A percentile compares a stretch with the other conserved stretches of the same genome.
Evolutionary conservation across 768 basidiomycete genomes (phyloP).

Genomic region (Melanogaster broomeanus): DNA sequence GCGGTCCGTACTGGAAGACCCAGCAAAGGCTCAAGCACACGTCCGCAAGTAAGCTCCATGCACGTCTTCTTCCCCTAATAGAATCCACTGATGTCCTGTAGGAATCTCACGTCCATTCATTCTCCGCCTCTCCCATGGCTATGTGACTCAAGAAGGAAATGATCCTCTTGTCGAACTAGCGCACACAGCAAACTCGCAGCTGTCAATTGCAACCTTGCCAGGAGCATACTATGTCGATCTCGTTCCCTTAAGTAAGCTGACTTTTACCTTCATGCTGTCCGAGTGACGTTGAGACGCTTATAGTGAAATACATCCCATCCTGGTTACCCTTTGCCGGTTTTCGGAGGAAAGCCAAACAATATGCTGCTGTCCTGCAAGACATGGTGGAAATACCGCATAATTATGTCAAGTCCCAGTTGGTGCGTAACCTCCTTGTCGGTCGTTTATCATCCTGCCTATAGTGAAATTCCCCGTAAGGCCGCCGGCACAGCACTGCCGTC

Average conservation of each 20-base stretch:
- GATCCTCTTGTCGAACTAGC: constrained; percentile 38
- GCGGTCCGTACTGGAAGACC: constrained; percentile 9
- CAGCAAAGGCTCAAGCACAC: constrained; percentile 3
- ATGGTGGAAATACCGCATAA: constrained; percentile 11
- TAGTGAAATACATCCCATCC: constrained; percentile 26
- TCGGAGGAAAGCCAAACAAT: constrained; percentile 11
- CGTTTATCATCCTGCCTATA: not conserved
- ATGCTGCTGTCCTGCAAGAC: constrained; percentile 5
- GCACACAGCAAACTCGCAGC: constrained; percentile 24
- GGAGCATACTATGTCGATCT: constrained; percentile 18
- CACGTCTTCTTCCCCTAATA: not conserved
- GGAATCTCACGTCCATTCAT: constrained; percentile 24
- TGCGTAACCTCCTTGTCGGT: not conserved
- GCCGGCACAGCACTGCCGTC: constrained; percentile 17
- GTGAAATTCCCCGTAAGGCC: not conserved
- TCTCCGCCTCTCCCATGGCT: constrained; percentile 42
- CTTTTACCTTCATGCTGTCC: not conserved
- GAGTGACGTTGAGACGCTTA: not conserved
- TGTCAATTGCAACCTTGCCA: constrained; percentile 11
- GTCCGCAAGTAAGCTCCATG: constrained; percentile 12
- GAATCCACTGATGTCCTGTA: not conserved
- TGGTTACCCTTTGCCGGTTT: constrained; percentile 24
- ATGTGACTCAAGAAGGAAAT: constrained; percentile 34
- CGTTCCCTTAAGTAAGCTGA: constrained; percentile 14
- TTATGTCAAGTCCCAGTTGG: constrained; percentile 15